phyloP scores from a whole-genome alignment of 129 eudicot species.

The Scalesia atractyloides region DNA sequence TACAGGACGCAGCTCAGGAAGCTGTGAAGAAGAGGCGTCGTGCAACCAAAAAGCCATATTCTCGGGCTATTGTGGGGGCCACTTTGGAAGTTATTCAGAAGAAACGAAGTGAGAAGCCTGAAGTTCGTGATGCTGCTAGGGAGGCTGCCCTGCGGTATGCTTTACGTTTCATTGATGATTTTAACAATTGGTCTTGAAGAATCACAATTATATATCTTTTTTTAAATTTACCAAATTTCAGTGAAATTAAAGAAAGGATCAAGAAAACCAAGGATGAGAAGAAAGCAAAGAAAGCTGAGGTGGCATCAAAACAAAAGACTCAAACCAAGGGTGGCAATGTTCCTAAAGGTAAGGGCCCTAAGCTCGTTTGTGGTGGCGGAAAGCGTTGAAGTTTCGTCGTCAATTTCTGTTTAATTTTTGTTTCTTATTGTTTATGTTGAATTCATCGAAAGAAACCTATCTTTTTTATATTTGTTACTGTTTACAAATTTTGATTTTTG shows the following conservation, averaged over 20 bases:
- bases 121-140: constrained; percentile 76
- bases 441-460: constrained; percentile 3
- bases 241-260: constrained; percentile 65
- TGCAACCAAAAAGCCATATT: constrained; percentile 63
- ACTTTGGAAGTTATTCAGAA: constrained; percentile 70
- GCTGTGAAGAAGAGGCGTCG: constrained; percentile 65
- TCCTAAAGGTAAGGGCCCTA: constrained; percentile 65
- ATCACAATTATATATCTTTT: neutral
- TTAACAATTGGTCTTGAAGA: neutral
- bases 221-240: neutral
- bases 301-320: constrained; percentile 49
- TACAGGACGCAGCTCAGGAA: constrained; percentile 59
- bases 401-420: neutral
- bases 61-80: constrained; percentile 69
- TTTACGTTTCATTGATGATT: neutral
- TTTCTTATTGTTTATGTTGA: constrained; percentile 1
- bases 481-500: constrained; percentile 12
- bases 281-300: constrained; percentile 66
- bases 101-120: constrained; percentile 63
- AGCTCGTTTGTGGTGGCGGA: constrained; percentile 70
- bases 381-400: constrained; percentile 44
- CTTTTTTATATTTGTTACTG: constrained; percentile 10
- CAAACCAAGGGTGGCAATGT: constrained; percentile 44
- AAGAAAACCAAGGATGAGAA: constrained; percentile 70
- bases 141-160: constrained; percentile 63